A percentile compares a stretch with the other conserved stretches of the same genome.
Conservation (phyloP, 2,329 filamentous ascomycete genomes). For the Chaetomiaceae sp. region DNA sequence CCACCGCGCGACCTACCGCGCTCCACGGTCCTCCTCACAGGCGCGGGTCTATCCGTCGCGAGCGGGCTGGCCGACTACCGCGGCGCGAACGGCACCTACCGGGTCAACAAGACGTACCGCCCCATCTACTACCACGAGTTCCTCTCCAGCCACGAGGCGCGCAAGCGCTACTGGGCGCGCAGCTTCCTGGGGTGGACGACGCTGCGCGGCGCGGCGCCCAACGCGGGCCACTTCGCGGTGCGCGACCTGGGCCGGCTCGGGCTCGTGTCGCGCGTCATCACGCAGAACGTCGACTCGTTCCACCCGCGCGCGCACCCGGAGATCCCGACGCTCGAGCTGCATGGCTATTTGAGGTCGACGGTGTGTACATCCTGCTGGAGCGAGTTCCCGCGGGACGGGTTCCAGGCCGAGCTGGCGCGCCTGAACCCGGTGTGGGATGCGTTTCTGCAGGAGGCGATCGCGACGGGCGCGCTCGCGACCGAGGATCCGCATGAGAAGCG, state of each 20-base stretch:
- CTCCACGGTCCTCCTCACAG: conserved; percentile 54
- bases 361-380: conserved; percentile 74
- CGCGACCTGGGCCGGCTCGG: conserved; percentile 65
- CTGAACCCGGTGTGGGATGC: conserved; percentile 83
- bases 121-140: conserved; percentile 96
- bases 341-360: conserved; percentile 79
- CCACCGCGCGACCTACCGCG: conserved; percentile 42
- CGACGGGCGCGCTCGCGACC: conserved; percentile 67
- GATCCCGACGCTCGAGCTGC: conserved; percentile 74
- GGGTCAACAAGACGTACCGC: conserved; percentile 80
- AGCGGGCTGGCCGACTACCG: conserved; percentile 92
- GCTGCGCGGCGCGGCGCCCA: conserved; percentile 71
- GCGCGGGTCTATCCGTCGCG: conserved; percentile 88
- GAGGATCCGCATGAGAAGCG: conserved; percentile 67
- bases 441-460: conserved; percentile 66
- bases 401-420: conserved; percentile 67
- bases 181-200: conserved; percentile 91
- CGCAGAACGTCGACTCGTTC: conserved; percentile 97
- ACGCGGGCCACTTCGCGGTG: conserved; percentile 72
- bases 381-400: conserved; percentile 63
- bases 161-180: conserved; percentile 92
- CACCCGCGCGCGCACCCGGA: conserved; percentile 70
- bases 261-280: conserved; percentile 70
- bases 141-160: conserved; percentile 67
- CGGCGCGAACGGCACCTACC: conserved; percentile 84